Percentiles rank a stretch among this genome's conserved stretches.
Conservation (phyloP, 2,329 filamentous ascomycete genomes). For the Claviceps fusiformis region DNA sequence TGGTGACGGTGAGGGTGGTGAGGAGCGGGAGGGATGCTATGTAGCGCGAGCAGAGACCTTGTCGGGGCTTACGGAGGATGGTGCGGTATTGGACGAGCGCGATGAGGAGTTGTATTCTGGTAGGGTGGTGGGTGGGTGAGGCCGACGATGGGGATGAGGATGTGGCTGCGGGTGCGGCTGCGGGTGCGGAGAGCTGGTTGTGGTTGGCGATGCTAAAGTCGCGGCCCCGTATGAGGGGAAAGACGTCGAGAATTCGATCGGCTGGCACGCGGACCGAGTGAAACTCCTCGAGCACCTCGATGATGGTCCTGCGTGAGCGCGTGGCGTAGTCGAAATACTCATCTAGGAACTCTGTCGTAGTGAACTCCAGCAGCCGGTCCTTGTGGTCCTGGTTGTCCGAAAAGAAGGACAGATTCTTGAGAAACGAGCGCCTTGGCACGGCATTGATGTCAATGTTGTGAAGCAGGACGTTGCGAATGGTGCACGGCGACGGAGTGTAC, state of each 20-base stretch:
- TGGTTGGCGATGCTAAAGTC: constrained; percentile 88
- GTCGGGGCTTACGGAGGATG: constrained; percentile 67
- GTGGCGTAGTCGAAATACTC: constrained; percentile 96
- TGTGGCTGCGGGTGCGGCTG: constrained; percentile 12
- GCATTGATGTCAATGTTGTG: constrained; percentile 82
- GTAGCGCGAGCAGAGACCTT: constrained; percentile 85
- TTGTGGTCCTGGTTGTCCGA: constrained; percentile 59
- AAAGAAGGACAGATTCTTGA: constrained; percentile 64
- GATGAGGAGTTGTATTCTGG: constrained; percentile 54
- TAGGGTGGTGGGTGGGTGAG: constrained; percentile 6
- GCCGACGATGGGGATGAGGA: constrained; percentile 12
- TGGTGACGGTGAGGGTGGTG: constrained; percentile 47
- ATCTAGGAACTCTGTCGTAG: constrained; percentile 64
- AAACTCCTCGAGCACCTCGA: constrained; percentile 89
- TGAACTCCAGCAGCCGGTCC: constrained; percentile 74
- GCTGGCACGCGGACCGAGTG: constrained; percentile 70
- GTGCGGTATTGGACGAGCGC: constrained; percentile 89
- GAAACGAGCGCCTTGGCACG: constrained; percentile 79
- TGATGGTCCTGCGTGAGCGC: constrained; percentile 73
- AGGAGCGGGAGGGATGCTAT: constrained; percentile 49
- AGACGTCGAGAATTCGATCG: constrained; percentile 54
- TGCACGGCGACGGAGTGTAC: constrained; percentile 31
- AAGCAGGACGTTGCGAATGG: constrained; percentile 62
- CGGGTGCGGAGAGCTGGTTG: constrained; percentile 22
- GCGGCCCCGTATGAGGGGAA: constrained; percentile 74